A percentile compares a stretch with the other conserved stretches of the same genome.
phyloP scores from a whole-genome alignment of 305 asterid species.

The Fraxinus velutina region DNA sequence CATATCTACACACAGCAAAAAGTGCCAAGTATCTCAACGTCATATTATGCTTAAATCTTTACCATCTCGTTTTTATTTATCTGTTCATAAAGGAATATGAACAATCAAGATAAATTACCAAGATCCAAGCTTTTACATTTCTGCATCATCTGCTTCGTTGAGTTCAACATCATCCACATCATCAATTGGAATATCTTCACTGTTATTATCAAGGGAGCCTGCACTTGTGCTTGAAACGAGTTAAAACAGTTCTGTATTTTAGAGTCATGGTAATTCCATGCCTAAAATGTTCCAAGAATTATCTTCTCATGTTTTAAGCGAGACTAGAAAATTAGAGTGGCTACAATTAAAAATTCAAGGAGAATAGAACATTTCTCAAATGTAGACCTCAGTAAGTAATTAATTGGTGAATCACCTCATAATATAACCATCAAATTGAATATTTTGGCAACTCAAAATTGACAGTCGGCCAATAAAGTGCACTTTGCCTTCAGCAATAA shows the following conservation, averaged over 20 bases:
- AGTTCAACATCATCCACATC: slow-evolving; percentile 54
- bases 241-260: neutral
- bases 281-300: neutral
- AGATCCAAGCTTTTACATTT: slow-evolving; percentile 18
- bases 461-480: neutral
- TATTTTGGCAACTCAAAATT: neutral
- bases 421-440: neutral
- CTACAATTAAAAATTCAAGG: neutral
- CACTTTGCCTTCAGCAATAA: neutral
- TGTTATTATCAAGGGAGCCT: slow-evolving; percentile 41
- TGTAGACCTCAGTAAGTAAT: neutral
- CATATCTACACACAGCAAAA: neutral
- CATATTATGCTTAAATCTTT: neutral
- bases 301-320: neutral
- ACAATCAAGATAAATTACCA: slow-evolving; percentile 16
- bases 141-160: slow-evolving; percentile 24
- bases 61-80: neutral
- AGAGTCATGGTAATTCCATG: neutral
- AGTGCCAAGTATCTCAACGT: neutral
- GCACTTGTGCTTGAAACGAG: slow-evolving; percentile 23
- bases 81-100: neutral
- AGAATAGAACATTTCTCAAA: neutral
- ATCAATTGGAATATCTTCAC: slow-evolving; percentile 73
- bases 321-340: neutral
- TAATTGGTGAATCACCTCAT: neutral